Evolutionary conservation across 352 stramenopile genomes (phyloP).

Genomic region (Aphanomyces cochlioides): DNA sequence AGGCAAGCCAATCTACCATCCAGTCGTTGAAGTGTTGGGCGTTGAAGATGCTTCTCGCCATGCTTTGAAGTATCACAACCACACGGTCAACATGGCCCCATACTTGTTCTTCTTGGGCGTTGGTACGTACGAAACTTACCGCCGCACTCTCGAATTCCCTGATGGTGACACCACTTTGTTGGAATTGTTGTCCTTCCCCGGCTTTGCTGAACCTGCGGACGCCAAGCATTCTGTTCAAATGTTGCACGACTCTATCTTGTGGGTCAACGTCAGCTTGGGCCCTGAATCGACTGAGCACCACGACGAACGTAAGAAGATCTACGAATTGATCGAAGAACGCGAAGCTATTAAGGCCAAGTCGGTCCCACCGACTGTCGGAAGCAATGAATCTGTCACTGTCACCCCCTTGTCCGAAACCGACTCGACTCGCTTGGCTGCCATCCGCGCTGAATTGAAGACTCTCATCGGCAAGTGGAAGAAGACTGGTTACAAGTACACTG

Average conservation of each 20-base stretch:
- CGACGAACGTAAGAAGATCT: slow-evolving; percentile 67
- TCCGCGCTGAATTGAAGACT: slow-evolving; percentile 58
- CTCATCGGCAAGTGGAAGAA: slow-evolving; percentile 69
- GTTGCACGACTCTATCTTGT: slow-evolving; percentile 71
- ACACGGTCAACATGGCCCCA: slow-evolving; percentile 80
- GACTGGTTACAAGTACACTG: slow-evolving; percentile 81
- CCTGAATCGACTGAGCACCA: slow-evolving; percentile 65
- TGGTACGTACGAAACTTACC: slow-evolving; percentile 73
- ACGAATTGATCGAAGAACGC: slow-evolving; percentile 58
- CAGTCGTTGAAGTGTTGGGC: slow-evolving; percentile 48
- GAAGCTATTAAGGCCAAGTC: slow-evolving; percentile 66
- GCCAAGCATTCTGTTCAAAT: slow-evolving; percentile 67
- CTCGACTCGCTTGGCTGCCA: slow-evolving; percentile 40
- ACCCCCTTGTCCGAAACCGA: slow-evolving; percentile 40
- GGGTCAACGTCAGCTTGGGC: slow-evolving; percentile 66
- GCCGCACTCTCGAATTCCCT: slow-evolving; percentile 65
- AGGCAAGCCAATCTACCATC: slow-evolving; percentile 60
- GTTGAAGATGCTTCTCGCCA: slow-evolving; percentile 53
- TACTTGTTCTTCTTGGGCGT: slow-evolving; percentile 79
- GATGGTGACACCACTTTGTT: slow-evolving; percentile 67
- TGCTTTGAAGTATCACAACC: slow-evolving; percentile 75
- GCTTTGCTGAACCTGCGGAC: slow-evolving; percentile 60
- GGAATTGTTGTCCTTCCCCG: slow-evolving; percentile 67
- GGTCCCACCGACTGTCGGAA: slow-evolving; percentile 50
- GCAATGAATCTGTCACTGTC: slow-evolving; percentile 51